Percentiles rank a stretch among this genome's conserved stretches.
Conservation (phyloP, 1,139 yeast species). For the Debaryomyces sp. region DNA sequence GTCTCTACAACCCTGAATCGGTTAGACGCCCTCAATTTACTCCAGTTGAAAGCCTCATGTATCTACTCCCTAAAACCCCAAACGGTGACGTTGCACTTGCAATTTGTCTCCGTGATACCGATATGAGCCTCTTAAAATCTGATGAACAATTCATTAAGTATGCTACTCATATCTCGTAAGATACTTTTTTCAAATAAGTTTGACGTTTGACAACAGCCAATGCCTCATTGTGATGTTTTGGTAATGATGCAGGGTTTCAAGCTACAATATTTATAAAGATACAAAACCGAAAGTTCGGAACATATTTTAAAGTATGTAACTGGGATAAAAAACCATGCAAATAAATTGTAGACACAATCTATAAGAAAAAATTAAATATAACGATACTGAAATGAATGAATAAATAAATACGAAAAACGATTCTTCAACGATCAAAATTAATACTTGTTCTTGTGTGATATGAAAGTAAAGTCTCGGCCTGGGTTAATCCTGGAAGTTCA, state of each 20-base stretch:
- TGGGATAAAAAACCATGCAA: neutral
- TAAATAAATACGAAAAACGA: neutral
- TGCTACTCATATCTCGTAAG: neutral
- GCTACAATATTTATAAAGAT: no score
- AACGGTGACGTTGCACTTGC: neutral
- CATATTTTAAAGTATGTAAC: neutral
- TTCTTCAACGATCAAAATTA: conserved; percentile 16
- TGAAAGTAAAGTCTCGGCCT: conserved; percentile 51
- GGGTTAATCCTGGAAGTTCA: conserved; percentile 53
- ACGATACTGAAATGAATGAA: neutral
- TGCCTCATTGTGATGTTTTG: no score
- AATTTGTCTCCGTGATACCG: neutral
- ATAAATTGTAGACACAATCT: neutral
- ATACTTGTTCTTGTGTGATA: conserved; percentile 48
- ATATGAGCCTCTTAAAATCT: neutral
- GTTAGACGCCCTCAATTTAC: neutral
- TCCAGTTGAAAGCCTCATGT: neutral
- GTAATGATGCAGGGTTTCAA: no score
- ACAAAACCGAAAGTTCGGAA: neutral
- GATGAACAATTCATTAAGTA: neutral
- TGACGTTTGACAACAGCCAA: no score
- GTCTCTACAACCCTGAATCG: neutral
- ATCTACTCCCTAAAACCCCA: neutral
- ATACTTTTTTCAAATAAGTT: no score
- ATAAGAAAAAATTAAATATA: neutral